These are phyloP conservation scores for Arachis hypogaea DNA, from an alignment of 306 rosid species.

Conservation along the genomic window DNA sequence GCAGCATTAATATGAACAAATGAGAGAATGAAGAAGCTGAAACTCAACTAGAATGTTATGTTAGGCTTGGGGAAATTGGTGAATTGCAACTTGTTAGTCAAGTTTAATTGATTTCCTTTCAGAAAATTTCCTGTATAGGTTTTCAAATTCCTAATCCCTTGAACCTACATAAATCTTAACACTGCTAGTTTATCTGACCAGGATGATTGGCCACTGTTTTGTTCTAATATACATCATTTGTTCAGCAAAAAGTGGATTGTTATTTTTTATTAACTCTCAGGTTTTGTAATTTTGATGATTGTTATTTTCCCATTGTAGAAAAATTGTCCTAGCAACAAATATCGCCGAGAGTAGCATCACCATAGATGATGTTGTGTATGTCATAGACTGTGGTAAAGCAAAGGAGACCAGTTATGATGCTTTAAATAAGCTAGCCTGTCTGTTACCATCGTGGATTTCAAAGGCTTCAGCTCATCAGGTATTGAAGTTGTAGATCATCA, in stretches of 20 bases:
- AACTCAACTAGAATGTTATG: no score
- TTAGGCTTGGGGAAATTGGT: no score
- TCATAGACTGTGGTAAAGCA: conserved; percentile 97
- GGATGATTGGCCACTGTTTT: neutral
- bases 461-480: conserved; percentile 99
- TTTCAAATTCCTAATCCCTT: no score
- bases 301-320: conserved; percentile 58
- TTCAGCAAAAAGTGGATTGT: neutral
- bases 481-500: conserved; percentile 37
- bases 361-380: conserved; percentile 92
- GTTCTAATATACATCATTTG: neutral
- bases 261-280: conserved; percentile 29
- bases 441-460: conserved; percentile 95
- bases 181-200: neutral
- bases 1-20: neutral
- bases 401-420: conserved; percentile 99
- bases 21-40: no score
- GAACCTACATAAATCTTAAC: neutral
- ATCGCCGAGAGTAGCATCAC: conserved; percentile 99
- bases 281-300: conserved; percentile 22
- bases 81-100: no score
- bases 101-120: no score
- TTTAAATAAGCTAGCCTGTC: conserved; percentile 90
- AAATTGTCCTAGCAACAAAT: conserved; percentile 95
- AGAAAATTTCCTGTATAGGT: no score